A percentile compares a stretch with the other conserved stretches of the same genome.
Conservation (phyloP, 257 asterid species). For the Capsicum chinense region DNA sequence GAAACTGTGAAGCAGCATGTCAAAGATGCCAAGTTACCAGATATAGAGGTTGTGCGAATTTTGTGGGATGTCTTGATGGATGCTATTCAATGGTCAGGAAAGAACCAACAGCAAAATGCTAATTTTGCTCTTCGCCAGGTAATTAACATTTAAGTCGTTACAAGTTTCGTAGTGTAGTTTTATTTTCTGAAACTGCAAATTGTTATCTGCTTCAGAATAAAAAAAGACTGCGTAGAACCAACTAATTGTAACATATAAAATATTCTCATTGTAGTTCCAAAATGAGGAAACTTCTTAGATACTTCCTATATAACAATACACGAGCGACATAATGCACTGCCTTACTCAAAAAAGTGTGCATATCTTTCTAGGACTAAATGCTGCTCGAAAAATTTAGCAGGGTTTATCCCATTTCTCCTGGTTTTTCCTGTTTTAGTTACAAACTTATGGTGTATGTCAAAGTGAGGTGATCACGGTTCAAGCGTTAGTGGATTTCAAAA, state of each 20-base stretch:
- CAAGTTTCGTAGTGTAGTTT: not conserved
- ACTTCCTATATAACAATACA: not conserved
- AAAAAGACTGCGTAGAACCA: not conserved
- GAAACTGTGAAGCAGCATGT: slow-evolving; percentile 93
- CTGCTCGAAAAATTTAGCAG: slow-evolving; percentile 5
- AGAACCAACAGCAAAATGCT: slow-evolving; percentile 96
- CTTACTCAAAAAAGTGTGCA: not conserved
- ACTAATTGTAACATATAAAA: not conserved
- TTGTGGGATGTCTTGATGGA: slow-evolving; percentile 98
- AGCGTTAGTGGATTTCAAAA: not conserved
- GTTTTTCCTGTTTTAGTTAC: not conserved
- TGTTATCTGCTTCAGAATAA: not conserved
- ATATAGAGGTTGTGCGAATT: slow-evolving; percentile 82
- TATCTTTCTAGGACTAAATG: not conserved
- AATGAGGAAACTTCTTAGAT: not conserved
- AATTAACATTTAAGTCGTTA: slow-evolving; percentile 10
- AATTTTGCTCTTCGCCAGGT: slow-evolving; percentile 95
- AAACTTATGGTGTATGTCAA: not conserved
- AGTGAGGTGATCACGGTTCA: not conserved
- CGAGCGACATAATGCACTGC: not conserved
- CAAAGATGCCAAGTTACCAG: slow-evolving; percentile 91
- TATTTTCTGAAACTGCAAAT: slow-evolving; percentile 15
- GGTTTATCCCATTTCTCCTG: not conserved
- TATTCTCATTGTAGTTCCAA: slow-evolving; percentile 13
- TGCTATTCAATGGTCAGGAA: slow-evolving; percentile 98